Base-by-base conservation (phyloP, 1,284 basidiomycete species). In the Rhodotorula sp. region DNA sequence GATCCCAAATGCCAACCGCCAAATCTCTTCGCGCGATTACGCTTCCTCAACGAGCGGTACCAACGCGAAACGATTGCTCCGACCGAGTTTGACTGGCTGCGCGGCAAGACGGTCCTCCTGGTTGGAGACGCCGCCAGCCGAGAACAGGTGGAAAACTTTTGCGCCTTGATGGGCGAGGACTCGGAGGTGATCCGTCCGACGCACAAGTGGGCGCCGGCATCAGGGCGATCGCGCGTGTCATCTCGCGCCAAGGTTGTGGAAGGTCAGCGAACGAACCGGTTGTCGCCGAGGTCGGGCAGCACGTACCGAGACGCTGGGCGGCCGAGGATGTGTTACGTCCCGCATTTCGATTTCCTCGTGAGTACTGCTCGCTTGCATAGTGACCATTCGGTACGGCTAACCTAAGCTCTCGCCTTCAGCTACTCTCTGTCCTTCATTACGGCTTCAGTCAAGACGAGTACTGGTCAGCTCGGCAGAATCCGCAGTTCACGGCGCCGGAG, bases 121-220 rank as follows among this genome's bases (percentile, higher is more conserved):
- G 77, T 82, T 44, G 81, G 81, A 22, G 81, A 82, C 66, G 75
- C 76, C 46, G 79, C 81, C 54, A 81, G 81, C 66, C 75, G 79
- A 17, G 72, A 80, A 60, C 78, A 81, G 58, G 79, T 82, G 30
- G 75, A 78, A 60, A 78, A 81, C 74, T 80, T 82, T 56, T 82
- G 81, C 75, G 64, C 72, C 10, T 71, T 82, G 30, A 70, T 80
- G 46, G 80, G 80, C 4, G 75, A 77, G 64, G 76, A 78, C 55
- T 69, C 73, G 14, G 77, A 79, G 63, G 64, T 77, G 18, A 75
- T 82, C 17, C 77, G 80, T 58, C 76, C 76, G 44, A 62, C 67
- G 44, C 81, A 82, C 67, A 68, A 68, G 22, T 78, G 62, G 67
- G 54, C 65, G 22, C 62, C 74, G 33, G 30, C 46, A 14, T 46